Percentiles rank a stretch among this genome's conserved stretches.
phyloP scores from a whole-genome alignment of 2,329 filamentous ascomycete genomes.

The Trichophyton rubrum region DNA sequence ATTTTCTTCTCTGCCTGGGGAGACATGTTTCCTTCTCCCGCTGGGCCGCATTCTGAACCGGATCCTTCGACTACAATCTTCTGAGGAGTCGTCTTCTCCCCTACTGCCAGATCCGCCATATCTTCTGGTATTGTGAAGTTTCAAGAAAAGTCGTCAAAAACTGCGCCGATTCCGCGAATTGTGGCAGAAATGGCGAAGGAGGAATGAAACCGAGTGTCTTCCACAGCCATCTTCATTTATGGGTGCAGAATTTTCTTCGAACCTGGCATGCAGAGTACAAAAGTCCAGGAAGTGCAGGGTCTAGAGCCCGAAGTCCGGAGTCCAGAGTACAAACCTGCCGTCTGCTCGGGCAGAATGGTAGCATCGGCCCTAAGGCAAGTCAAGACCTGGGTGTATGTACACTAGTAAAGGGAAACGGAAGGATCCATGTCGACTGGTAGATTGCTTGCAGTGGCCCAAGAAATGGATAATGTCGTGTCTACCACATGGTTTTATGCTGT shows the following conservation, averaged over 20 bases:
- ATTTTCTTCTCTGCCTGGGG: constrained; percentile 4
- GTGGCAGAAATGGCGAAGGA: background rate
- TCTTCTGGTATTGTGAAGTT: background rate
- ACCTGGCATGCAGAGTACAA: background rate
- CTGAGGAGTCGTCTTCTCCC: background rate
- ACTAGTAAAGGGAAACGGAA: background rate
- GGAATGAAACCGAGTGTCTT: background rate
- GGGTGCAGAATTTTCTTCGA: background rate
- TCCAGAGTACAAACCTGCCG: background rate
- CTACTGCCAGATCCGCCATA: background rate
- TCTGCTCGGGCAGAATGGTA: background rate
- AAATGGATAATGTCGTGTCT: background rate
- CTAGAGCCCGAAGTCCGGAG: too few relatives aligned
- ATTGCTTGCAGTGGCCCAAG: background rate
- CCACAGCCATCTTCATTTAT: background rate
- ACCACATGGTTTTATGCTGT: background rate
- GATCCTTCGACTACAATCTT: background rate
- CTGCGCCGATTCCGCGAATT: background rate
- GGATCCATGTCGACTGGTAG: background rate
- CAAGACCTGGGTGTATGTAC: too few relatives aligned
- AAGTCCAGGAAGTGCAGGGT: too few relatives aligned
- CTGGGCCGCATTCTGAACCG: constrained; percentile 3
- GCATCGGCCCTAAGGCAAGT: background rate
- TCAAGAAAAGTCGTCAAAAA: background rate
- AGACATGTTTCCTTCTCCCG: background rate